Evolutionary conservation across 2,329 filamentous ascomycete genomes (phyloP), one percentile per base, ranked within the genome.

Genomic region (Fonsecaea multimorphosa): DNA sequence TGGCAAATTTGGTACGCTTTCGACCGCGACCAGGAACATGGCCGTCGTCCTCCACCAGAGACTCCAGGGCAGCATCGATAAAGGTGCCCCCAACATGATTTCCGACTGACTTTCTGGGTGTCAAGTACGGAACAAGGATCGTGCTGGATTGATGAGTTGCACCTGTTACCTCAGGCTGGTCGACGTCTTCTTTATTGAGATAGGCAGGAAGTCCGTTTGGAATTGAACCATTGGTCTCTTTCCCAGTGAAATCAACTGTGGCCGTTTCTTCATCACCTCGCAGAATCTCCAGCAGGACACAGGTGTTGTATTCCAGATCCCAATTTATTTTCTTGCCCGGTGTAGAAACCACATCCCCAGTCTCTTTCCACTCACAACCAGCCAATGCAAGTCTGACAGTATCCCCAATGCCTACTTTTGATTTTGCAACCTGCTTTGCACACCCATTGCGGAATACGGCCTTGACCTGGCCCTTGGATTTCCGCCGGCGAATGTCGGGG

Each of bases 401-500:
- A 77, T 97, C 93, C 16, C 92, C 92, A 70, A 92, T 94, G 1
- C 90, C 89, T 27, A 97, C 79, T 11, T 85, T 86, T 11, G 85
- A 86, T 56, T 85, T 84, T 7, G 88, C 86, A 44, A 96, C 83
- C 19, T 85, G 86, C 72, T 87, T 87, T 16, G 92, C 94, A 70
- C 88, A 87, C 4, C 86, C 80, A 8, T 89, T 91, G 32, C 84
- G 82, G 71, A 97, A 92, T 49, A 89, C 86, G 56, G 93, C 86
- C 63, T 93, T 89, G 24, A 97, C 87, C 78, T 97, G 92, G 12
- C 94, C 94, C 70, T 86, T 89, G 46, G 85, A 83, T 68, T 87
- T 87, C 63, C 94, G 91, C 58, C 94, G 83, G 55, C 91, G 89
- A 73, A 93, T 91, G 76, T 97, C 92, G 53, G 89, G 88, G 73